Evolutionary conservation across 345 rosid species (phyloP).

Genomic region (Durio zibethinus): DNA sequence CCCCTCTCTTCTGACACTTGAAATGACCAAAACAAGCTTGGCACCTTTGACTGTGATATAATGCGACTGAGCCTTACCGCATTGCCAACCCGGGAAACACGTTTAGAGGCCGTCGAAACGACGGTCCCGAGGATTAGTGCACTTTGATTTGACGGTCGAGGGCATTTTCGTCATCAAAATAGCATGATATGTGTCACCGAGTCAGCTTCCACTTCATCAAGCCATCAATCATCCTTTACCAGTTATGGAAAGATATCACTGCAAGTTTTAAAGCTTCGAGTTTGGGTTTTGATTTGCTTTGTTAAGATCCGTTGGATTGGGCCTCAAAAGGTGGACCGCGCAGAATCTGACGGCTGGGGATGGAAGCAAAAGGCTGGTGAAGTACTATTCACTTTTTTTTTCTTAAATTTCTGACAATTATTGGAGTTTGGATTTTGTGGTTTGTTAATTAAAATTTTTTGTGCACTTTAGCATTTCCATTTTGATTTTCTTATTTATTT

Average conservation of each 20-base stretch:
- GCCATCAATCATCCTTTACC: background rate
- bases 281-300: background rate
- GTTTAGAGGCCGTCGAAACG: constrained; percentile 7
- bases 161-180: constrained; percentile 6
- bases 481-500: too few relatives aligned
- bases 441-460: background rate
- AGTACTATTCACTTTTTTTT: background rate
- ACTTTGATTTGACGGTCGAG: constrained; percentile 27
- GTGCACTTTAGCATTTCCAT: background rate
- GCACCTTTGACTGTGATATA: background rate
- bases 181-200: background rate
- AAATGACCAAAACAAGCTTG: constrained; percentile 28
- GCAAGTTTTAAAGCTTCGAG: background rate
- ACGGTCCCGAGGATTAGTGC: constrained; percentile 13
- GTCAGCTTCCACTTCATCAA: background rate
- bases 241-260: constrained; percentile 21
- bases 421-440: background rate
- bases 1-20: background rate
- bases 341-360: constrained; percentile 29
- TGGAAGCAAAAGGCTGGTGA: background rate
- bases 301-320: background rate
- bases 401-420: background rate
- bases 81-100: background rate
- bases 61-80: background rate
- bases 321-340: background rate